A percentile compares a stretch with the other conserved stretches of the same genome.
These are phyloP conservation scores for Clitopilus passeckerianus DNA, from an alignment of 768 basidiomycete genomes.

Conservation along the genomic window DNA sequence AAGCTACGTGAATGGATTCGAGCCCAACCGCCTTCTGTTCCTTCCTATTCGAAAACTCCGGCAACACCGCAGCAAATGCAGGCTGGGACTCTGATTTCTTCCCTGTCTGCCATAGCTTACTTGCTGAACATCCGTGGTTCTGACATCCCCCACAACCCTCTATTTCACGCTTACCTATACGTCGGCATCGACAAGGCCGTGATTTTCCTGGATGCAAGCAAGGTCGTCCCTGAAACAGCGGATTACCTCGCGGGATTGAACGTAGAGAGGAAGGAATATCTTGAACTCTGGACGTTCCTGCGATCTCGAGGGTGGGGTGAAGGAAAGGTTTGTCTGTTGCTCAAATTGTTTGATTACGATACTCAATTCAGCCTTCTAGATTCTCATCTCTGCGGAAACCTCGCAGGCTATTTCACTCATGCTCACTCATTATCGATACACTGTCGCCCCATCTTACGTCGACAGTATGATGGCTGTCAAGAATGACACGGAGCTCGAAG, in stretches of 20 bases:
- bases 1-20: slow-evolving; percentile 69
- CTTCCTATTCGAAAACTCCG: slow-evolving; percentile 57
- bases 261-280: slow-evolving; percentile 63
- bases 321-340: slow-evolving; percentile 49
- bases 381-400: slow-evolving; percentile 68
- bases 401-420: slow-evolving; percentile 83
- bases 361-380: slow-evolving; percentile 22
- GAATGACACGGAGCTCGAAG: slow-evolving; percentile 81
- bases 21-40: slow-evolving; percentile 50
- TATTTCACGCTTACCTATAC: slow-evolving; percentile 86
- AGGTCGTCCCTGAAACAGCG: slow-evolving; percentile 54
- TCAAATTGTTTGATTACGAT: not conserved
- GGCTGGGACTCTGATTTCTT: slow-evolving; percentile 62
- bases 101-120: slow-evolving; percentile 73
- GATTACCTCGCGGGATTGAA: slow-evolving; percentile 53
- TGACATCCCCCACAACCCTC: slow-evolving; percentile 89
- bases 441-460: slow-evolving; percentile 62
- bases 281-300: slow-evolving; percentile 76
- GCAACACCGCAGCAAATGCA: slow-evolving; percentile 61
- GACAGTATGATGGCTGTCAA: slow-evolving; percentile 84
- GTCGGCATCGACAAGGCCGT: slow-evolving; percentile 56
- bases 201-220: slow-evolving; percentile 73
- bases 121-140: slow-evolving; percentile 83
- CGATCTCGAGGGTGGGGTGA: slow-evolving; percentile 72
- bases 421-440: slow-evolving; percentile 79